Conservation (phyloP, 2,329 filamentous ascomycete species). For the Xylaria sp. region DNA sequence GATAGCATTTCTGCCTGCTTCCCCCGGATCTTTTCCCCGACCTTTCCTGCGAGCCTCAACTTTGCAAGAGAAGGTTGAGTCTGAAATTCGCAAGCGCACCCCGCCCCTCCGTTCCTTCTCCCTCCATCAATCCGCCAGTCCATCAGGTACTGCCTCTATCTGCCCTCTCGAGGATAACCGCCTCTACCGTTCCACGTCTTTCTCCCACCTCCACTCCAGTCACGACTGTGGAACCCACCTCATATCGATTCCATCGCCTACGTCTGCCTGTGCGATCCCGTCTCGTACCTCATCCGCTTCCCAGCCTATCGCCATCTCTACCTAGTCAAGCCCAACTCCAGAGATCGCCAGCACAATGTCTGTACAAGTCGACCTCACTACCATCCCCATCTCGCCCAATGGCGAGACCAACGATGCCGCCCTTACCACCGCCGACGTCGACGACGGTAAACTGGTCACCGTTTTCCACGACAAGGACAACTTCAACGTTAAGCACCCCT, state of each 20-base stretch:
- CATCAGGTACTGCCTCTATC: background rate
- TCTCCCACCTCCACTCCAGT: background rate
- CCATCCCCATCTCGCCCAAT: conserved; percentile 61
- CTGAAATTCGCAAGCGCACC: background rate
- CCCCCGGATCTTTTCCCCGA: background rate
- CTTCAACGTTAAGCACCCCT: conserved; percentile 98
- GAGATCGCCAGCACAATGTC: conserved; percentile 31
- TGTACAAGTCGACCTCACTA: conserved; percentile 61
- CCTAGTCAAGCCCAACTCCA: background rate
- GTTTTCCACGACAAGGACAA: conserved; percentile 98
- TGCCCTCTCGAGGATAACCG: background rate
- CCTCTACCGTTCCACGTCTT: background rate
- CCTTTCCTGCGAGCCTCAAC: no score
- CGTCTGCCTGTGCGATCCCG: background rate
- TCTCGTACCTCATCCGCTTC: background rate
- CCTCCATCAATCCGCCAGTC: background rate
- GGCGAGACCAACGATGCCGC: conserved; percentile 51
- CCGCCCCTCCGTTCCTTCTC: background rate
- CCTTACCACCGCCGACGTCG: conserved; percentile 33
- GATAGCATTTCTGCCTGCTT: background rate
- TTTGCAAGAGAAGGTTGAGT: no score
- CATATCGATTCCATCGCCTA: background rate
- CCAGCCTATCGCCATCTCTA: background rate
- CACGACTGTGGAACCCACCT: background rate
- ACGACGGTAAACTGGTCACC: conserved; percentile 65